Base-by-base conservation (phyloP, 768 basidiomycete species). In the Filobasidium floriforme region DNA sequence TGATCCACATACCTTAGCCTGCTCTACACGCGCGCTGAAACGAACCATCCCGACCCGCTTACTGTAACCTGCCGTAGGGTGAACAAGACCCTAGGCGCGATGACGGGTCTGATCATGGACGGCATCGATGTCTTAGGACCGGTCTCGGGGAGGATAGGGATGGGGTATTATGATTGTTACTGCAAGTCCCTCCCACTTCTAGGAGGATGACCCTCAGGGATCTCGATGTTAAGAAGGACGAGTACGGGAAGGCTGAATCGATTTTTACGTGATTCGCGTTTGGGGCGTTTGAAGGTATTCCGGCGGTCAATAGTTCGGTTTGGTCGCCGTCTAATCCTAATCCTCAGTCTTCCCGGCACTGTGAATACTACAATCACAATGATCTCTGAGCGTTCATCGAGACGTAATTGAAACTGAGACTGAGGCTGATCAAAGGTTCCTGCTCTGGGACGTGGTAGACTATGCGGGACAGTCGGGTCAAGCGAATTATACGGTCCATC, bases 21-120 rank as follows among this genome's bases (percentile, higher is more conserved):
- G n/a, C n/a, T n/a, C n/a, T n/a, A n/a, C n/a, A n/a, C n/a, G n/a
- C n/a, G n/a, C n/a, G n/a, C n/a, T n/a, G n/a, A n/a, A n/a, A n/a
- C n/a, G n/a, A n/a, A n/a, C n/a, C n/a, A n/a, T n/a, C n/a, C 43
- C 43, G 10, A 44, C 43, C 19, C 43, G 43, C 43, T 19, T 19
- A 10, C 43, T 44, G 10, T 10, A 19, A 10, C 43, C 19, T 44
- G 43, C 19, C 10, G 10, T 44, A 44, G 43, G 10, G 60, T 63
- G 37, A 68, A 65, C 37, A 68, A 68, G 67, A 60, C 67, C 24
- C 28, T 54, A 9, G 63, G 67, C 6, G 55, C 63, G 4, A 65
- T 68, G 57, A 65, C 63, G 19, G 32, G 28, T 44, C 37, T 68
- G 9, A 28, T 18, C 11, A 59, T 65, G 37, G 67, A 68, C 37